Percentiles rank a stretch among this genome's conserved stretches.
phyloP scores from a whole-genome alignment of 2,329 filamentous ascomycete genomes.

The Waltergamsia citrina region DNA sequence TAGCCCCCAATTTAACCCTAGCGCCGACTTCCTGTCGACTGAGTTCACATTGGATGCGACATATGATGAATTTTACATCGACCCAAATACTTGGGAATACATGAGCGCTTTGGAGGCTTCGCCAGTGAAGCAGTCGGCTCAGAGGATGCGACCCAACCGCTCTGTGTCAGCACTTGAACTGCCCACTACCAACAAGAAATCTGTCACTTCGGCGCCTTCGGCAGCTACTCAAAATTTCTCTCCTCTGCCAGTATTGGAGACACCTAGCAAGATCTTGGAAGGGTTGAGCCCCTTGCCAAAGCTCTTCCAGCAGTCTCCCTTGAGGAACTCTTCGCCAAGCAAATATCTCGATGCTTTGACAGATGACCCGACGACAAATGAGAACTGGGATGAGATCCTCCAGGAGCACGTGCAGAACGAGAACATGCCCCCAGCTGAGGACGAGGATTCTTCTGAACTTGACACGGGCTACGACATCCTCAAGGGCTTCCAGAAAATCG shows the following conservation, averaged over 20 bases:
- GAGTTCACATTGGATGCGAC: no score
- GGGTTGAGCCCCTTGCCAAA: slow-evolving; percentile 47
- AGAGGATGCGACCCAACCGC: not conserved
- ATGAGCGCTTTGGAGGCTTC: slow-evolving; percentile 10
- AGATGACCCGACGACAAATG: slow-evolving; percentile 8
- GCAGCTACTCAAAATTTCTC: slow-evolving; percentile 36
- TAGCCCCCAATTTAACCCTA: slow-evolving; percentile 58
- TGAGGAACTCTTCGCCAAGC: no score
- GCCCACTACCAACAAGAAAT: slow-evolving; percentile 32
- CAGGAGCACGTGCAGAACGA: no score
- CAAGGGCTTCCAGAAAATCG: no score
- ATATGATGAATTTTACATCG: not conserved
- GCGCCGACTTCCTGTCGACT: no score
- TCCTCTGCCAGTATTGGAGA: slow-evolving; percentile 33
- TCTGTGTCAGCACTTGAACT: not conserved
- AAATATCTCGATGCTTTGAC: no score
- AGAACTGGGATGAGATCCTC: not conserved
- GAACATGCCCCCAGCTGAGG: no score
- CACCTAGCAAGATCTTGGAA: slow-evolving; percentile 49
- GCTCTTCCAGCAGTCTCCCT: slow-evolving; percentile 26
- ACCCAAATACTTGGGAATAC: not conserved
- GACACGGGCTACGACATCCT: no score
- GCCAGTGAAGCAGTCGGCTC: slow-evolving; percentile 30
- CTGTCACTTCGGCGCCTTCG: slow-evolving; percentile 38
- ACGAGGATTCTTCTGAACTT: no score